Conservation (phyloP, 176 grass and related monocot genomes). For the Zea mays region Zm-B73-REFERENCE-NAM-5.0 NC_050102.1:28313001-28313500, state of each 20-base stretch:
- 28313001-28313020: conserved; percentile 55
- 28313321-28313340: conserved; percentile 36
- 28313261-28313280: neutral
- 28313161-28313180: conserved; percentile 50
- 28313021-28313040: conserved; percentile 57
- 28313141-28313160: conserved; percentile 83
- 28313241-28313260: conserved; percentile 18
- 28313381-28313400: conserved; percentile 34
- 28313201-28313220: conserved; percentile 82
- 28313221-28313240: conserved; percentile 74
- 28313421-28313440: no score
- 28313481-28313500: no score
- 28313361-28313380: conserved; percentile 14
- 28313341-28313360: conserved; percentile 35
- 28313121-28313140: conserved; percentile 70
- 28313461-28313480: no score
- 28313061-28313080: conserved; percentile 76
- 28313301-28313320: conserved; percentile 35
- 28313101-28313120: conserved; percentile 71
- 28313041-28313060: conserved; percentile 87
- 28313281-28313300: conserved; percentile 22
- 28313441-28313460: no score
- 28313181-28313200: conserved; percentile 64
- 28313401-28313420: conserved; percentile 9
- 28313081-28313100: conserved; percentile 74